A percentile compares a stretch with the other conserved stretches of the same genome.
Evolutionary conservation across 177 flowering plant genomes (phyloP).

Genomic region (Vitis hybrid): DNA sequence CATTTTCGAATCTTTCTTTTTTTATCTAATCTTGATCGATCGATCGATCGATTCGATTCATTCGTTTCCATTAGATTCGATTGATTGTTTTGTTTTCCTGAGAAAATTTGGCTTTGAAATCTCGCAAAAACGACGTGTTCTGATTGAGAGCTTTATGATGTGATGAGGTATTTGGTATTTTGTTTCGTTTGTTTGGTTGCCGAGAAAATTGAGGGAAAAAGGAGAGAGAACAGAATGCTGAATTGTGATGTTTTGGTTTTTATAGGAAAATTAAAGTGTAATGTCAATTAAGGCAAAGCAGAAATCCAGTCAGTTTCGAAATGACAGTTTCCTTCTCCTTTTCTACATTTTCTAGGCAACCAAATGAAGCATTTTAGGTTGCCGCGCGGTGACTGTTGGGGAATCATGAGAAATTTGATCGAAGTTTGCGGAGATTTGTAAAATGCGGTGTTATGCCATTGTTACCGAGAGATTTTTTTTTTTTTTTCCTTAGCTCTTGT

Average conservation of each 20-base stretch:
- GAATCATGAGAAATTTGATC: background rate
- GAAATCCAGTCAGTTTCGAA: background rate
- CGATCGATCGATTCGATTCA: too few relatives aligned
- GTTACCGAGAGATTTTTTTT: background rate
- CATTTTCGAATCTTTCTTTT: slow-evolving; percentile 5
- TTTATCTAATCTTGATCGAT: too few relatives aligned
- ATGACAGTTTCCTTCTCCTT: background rate
- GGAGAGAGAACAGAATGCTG: background rate
- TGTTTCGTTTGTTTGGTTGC: slow-evolving; percentile 10
- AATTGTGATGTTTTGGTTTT: background rate
- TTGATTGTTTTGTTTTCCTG: slow-evolving; percentile 1
- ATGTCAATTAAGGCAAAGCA: too few relatives aligned
- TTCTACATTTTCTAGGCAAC: background rate
- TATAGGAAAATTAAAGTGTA: too few relatives aligned
- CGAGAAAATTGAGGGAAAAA: slow-evolving; percentile 2
- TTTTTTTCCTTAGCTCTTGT: background rate
- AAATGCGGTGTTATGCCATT: background rate
- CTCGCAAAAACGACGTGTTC: background rate
- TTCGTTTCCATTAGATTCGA: background rate
- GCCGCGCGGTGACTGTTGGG: background rate
- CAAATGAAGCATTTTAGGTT: background rate
- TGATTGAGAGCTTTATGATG: background rate
- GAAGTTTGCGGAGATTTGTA: background rate
- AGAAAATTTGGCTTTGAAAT: background rate
- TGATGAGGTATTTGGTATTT: slow-evolving; percentile 7